Evolutionary conservation across 768 basidiomycete genomes (phyloP).

Genomic region (Agaricus blazei): DNA sequence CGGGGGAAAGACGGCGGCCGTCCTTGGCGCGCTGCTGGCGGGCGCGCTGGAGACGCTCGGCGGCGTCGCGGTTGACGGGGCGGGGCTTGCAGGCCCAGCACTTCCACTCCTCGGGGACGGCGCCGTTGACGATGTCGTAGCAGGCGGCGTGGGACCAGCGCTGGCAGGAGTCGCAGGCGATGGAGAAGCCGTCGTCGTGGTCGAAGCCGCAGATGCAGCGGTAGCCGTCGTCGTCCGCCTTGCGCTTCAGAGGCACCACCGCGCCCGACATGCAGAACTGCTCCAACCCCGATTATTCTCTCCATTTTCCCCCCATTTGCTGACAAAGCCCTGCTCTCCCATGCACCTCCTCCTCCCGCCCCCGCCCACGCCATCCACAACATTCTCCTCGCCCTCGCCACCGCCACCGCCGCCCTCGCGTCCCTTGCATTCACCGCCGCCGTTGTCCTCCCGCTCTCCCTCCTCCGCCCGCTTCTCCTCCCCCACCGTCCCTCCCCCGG

Average conservation of each 20-base stretch:
- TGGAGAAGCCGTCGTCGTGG: conserved; percentile 80
- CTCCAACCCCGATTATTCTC: not conserved
- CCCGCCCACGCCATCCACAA: too few relatives aligned
- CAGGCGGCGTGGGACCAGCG: conserved; percentile 86
- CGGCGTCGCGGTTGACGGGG: conserved; percentile 42
- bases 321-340: not conserved
- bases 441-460: too few relatives aligned
- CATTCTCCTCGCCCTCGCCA: too few relatives aligned
- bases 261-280: not conserved
- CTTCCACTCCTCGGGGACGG: conserved; percentile 68
- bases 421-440: too few relatives aligned
- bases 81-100: conserved; percentile 57
- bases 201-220: conserved; percentile 71
- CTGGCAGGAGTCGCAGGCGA: conserved; percentile 78
- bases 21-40: conserved; percentile 18
- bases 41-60: conserved; percentile 33
- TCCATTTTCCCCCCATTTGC: not conserved
- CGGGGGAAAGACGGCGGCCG: not conserved
- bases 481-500: too few relatives aligned
- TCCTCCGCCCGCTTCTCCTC: too few relatives aligned
- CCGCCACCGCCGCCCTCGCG: too few relatives aligned
- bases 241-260: conserved; percentile 2
- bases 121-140: conserved; percentile 52
- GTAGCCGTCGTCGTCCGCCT: conserved; percentile 35
- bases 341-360: not conserved